Evolutionary conservation across 2,329 filamentous ascomycete genomes (phyloP).

Genomic region (Kalaharituber pfeilii): DNA sequence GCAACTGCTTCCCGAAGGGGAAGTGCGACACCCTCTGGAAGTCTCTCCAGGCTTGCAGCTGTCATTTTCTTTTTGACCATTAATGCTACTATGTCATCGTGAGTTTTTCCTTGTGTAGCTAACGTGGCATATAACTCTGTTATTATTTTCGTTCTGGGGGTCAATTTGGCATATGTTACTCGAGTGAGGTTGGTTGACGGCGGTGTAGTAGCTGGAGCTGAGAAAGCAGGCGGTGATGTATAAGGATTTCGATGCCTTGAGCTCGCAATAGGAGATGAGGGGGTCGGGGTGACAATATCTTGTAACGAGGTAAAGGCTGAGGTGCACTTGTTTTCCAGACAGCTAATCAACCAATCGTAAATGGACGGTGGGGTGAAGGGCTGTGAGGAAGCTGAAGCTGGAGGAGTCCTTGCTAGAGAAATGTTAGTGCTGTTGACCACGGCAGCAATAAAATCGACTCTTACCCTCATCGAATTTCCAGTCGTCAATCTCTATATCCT

Average conservation of each 20-base stretch:
- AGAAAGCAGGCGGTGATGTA: slow-evolving; percentile 27
- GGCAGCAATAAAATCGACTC: slow-evolving; percentile 11
- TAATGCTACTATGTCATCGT: slow-evolving; percentile 51
- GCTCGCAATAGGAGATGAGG: slow-evolving; percentile 21
- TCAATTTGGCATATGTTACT: slow-evolving; percentile 26
- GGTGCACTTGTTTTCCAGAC: slow-evolving; percentile 24
- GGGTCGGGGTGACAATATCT: slow-evolving; percentile 30
- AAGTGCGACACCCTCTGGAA: slow-evolving; percentile 69
- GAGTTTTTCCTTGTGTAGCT: slow-evolving; percentile 33
- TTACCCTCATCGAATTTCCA: slow-evolving; percentile 40
- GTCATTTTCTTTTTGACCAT: slow-evolving; percentile 55
- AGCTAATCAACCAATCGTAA: slow-evolving; percentile 37
- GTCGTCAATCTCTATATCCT: slow-evolving; percentile 37
- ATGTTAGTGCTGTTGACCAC: background rate
- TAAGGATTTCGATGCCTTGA: slow-evolving; percentile 32
- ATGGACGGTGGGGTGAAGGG: slow-evolving; percentile 42
- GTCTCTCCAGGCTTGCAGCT: slow-evolving; percentile 51
- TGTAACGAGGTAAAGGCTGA: slow-evolving; percentile 35
- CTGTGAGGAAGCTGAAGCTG: slow-evolving; percentile 31
- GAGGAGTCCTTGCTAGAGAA: slow-evolving; percentile 26
- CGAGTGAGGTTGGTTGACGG: slow-evolving; percentile 31
- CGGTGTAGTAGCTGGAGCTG: slow-evolving; percentile 26
- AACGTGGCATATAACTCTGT: slow-evolving; percentile 47
- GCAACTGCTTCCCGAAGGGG: slow-evolving; percentile 69
- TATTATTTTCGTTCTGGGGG: slow-evolving; percentile 54